Conservation (phyloP, 768 basidiomycete species). For the Tephrocybe sp. region DNA sequence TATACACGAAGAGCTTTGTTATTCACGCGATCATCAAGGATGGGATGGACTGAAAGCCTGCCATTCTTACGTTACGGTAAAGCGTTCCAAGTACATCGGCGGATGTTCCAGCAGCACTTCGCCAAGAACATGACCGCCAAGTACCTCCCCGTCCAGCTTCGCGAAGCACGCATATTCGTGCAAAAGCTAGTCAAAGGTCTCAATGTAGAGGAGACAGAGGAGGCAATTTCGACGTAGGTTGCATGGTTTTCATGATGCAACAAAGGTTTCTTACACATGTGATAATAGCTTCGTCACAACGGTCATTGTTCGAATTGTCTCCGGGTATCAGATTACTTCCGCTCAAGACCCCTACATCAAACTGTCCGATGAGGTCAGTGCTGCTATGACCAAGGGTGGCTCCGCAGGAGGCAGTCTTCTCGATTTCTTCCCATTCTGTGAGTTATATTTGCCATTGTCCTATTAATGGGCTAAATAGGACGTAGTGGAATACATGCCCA, state of each 20-base stretch:
- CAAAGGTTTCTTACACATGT: too few species aligned
- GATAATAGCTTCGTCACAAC: constrained; percentile 18
- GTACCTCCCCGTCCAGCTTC: constrained; percentile 2
- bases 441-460: too few species aligned
- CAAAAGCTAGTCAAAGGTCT: neutral
- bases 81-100: constrained; percentile 8
- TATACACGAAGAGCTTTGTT: neutral
- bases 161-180: constrained; percentile 3
- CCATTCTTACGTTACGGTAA: constrained; percentile 8
- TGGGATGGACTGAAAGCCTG: constrained; percentile 9
- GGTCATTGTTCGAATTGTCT: constrained; percentile 13
- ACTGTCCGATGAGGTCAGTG: constrained; percentile 3
- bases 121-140: neutral
- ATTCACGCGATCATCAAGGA: neutral
- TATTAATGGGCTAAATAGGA: too few species aligned
- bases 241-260: too few species aligned
- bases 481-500: constrained; percentile 10
- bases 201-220: neutral
- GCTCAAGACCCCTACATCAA: constrained; percentile 15
- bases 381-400: constrained; percentile 1
- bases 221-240: neutral
- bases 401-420: constrained; percentile 10
- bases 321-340: constrained; percentile 14
- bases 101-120: constrained; percentile 5
- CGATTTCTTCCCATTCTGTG: constrained; percentile 19